Percentiles rank a stretch among this genome's conserved stretches.
Evolutionary conservation across 140 eudicot genomes (phyloP).

Genomic region (Ambrosia hybrid): DNA sequence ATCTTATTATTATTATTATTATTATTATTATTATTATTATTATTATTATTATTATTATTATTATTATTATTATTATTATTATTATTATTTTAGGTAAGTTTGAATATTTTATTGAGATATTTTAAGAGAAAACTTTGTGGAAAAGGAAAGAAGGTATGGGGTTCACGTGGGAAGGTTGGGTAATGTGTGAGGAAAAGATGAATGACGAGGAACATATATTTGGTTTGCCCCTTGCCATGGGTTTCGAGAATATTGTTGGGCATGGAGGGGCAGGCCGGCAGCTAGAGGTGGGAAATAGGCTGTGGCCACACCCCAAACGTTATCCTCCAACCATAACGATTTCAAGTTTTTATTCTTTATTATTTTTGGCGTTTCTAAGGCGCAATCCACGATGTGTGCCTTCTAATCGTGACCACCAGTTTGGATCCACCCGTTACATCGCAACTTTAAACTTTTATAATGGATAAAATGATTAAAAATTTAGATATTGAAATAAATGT

Average conservation of each 20-base stretch:
- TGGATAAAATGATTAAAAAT: too few species aligned
- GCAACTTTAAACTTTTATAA: too few species aligned
- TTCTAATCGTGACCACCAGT: too few species aligned
- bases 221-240: conserved; percentile 3
- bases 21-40: too few species aligned
- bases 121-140: background rate
- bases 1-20: too few species aligned
- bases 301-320: conserved; percentile 10
- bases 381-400: background rate
- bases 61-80: too few species aligned
- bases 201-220: conserved; percentile 5
- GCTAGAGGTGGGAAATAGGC: background rate
- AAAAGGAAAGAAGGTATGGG: conserved; percentile 34
- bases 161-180: conserved; percentile 33
- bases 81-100: background rate
- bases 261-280: background rate
- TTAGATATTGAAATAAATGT: too few species aligned
- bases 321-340: conserved; percentile 14
- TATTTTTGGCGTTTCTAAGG: background rate
- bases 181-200: conserved; percentile 8
- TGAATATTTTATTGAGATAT: background rate
- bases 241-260: conserved; percentile 7
- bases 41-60: too few species aligned
- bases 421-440: too few species aligned
- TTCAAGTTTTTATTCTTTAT: background rate